Evolutionary conservation across 108 stramenopile genomes (phyloP).

Genomic region (Aurantiochytrium sp.): DNA sequence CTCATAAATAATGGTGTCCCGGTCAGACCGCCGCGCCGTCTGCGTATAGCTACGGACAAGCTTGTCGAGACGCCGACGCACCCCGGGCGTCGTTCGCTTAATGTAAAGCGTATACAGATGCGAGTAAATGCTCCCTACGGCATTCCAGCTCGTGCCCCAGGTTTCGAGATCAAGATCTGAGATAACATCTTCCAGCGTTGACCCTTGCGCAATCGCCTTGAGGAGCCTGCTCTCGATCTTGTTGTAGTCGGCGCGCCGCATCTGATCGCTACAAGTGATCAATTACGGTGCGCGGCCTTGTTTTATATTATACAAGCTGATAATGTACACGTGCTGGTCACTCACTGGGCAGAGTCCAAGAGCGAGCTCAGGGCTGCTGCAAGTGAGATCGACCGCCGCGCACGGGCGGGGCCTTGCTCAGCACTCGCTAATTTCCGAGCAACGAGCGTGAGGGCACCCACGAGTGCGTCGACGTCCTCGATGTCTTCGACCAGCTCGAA

Average conservation of each 20-base stretch:
- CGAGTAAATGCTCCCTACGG: neutral
- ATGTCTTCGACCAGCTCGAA: too few species aligned
- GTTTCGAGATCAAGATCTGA: neutral
- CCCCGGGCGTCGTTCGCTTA: neutral
- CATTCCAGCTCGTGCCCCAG: neutral
- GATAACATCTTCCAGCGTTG: neutral
- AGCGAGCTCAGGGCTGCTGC: too few species aligned
- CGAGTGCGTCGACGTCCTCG: too few species aligned
- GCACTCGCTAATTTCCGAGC: too few species aligned
- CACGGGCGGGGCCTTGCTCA: too few species aligned
- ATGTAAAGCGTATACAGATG: neutral
- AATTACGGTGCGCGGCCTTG: too few species aligned
- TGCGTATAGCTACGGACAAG: neutral
- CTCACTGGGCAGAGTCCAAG: too few species aligned
- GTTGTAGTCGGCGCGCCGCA: neutral
- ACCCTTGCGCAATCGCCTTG: neutral
- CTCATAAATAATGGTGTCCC: neutral
- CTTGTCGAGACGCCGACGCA: neutral
- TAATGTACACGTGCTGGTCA: too few species aligned
- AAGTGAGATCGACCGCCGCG: too few species aligned
- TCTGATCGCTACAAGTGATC: neutral
- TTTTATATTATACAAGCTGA: too few species aligned
- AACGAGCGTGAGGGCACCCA: too few species aligned
- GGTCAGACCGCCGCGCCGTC: neutral
- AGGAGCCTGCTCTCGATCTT: neutral